Conservation (phyloP, 345 rosid species). For the Lumnitzera racemosa region DNA sequence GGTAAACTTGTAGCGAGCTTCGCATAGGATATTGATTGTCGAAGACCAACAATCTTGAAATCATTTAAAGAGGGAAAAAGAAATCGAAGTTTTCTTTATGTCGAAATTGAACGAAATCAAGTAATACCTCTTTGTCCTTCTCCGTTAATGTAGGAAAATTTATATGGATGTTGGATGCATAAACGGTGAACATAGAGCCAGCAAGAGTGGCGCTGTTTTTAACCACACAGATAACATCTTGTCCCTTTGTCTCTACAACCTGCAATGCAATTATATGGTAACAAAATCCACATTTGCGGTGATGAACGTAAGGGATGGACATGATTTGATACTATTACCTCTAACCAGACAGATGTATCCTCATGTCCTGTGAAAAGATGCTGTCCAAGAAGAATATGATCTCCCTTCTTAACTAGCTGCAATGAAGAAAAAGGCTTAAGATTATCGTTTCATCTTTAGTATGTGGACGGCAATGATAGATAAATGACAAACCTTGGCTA, state of each 20-base stretch:
- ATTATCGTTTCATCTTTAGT: not conserved
- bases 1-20: not conserved
- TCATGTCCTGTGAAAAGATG: slow-evolving; percentile 31
- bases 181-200: slow-evolving; percentile 21
- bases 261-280: not conserved
- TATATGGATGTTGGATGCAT: slow-evolving; percentile 16
- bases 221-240: slow-evolving; percentile 22
- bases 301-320: not conserved
- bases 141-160: slow-evolving; percentile 25
- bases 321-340: slow-evolving; percentile 10
- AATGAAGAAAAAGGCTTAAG: not conserved
- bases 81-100: not conserved
- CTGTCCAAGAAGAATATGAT: slow-evolving; percentile 26
- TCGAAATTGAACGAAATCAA: not conserved
- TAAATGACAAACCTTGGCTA: slow-evolving; percentile 17
- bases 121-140: slow-evolving; percentile 23
- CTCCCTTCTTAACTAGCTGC: slow-evolving; percentile 28
- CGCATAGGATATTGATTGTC: not conserved
- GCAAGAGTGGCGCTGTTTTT: slow-evolving; percentile 27
- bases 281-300: not conserved
- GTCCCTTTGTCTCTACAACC: slow-evolving; percentile 23
- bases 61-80: not conserved
- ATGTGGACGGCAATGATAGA: not conserved
- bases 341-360: slow-evolving; percentile 27
- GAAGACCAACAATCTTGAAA: not conserved